Conservation (phyloP, 129 eudicot species). For the Chrysanthemum makinoi region DNA sequence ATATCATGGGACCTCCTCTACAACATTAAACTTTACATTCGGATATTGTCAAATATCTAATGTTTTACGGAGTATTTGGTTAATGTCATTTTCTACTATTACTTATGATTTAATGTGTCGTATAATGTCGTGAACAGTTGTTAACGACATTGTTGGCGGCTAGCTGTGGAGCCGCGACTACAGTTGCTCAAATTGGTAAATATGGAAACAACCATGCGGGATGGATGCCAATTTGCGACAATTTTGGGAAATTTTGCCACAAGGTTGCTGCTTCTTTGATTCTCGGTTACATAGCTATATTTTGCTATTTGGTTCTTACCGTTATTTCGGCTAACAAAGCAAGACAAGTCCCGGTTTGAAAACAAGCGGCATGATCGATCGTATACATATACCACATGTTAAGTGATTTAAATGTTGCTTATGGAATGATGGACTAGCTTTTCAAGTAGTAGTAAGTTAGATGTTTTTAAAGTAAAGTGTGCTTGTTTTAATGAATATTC, state of each 20-base stretch:
- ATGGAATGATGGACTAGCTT: background rate
- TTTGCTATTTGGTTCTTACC: constrained; percentile 36
- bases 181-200: constrained; percentile 50
- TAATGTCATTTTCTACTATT: background rate
- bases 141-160: constrained; percentile 36
- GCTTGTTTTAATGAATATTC: constrained; percentile 5
- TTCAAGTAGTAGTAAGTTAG: constrained; percentile 1
- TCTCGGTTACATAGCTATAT: constrained; percentile 27
- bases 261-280: constrained; percentile 26
- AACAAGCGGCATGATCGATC: background rate
- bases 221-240: constrained; percentile 54
- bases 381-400: background rate
- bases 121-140: constrained; percentile 24
- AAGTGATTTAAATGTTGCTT: constrained; percentile 13
- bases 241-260: constrained; percentile 45
- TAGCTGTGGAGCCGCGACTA: constrained; percentile 50
- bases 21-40: background rate
- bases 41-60: background rate
- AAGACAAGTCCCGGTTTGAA: constrained; percentile 27
- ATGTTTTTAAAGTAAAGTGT: constrained; percentile 14
- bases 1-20: background rate
- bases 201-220: constrained; percentile 58
- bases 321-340: constrained; percentile 46
- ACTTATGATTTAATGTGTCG: background rate
- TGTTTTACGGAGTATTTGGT: constrained; percentile 8